Base-by-base conservation (phyloP, 2,329 filamentous ascomycete genomes). In the Penicillium sclerotigenum region DNA sequence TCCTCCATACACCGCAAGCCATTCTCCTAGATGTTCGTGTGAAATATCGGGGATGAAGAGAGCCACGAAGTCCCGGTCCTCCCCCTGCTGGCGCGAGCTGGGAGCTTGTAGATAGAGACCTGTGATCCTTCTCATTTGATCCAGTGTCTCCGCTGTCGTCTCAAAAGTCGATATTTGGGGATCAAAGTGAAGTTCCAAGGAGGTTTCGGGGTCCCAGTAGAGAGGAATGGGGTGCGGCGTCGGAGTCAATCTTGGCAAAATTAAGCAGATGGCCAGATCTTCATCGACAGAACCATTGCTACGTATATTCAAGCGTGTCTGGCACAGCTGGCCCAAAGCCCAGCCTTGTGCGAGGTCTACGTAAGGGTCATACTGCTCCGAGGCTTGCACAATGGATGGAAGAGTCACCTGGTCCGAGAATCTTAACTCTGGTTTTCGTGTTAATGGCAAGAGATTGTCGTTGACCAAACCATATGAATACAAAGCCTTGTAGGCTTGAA, bases 401-500 rank as follows among this genome's bases (percentile, higher is more conserved):
- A 68, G n/a, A 13, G 41, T n/a, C 13, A 7, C 26, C n/a, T 56
- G 31, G 7, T 63, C 59, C 8, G 53, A 40, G 31, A 54, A 43
- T 7, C 49, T 56, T 5, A 65, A 54, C n/a, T 69, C 63, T 11
- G 57, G 54, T 14, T 81, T 75, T 9, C 56, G 57, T 1, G 62
- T 64, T 9, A 74, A 66, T 5, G 93, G 93, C 38, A 96, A 78
- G 0, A 97, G 74, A 64, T 96, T 81, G 14, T 95, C 83, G 59
- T 90, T 91, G 1, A 97, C 73, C 5, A 97, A 76, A 0, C 88
- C 87, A 26, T 83, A 87, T 8, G 82, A 64, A 67, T 93, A 86
- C 0, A 97, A 78, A 5, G 79, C 79, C 22, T 83, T 74, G 67
- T 92, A 96, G 1, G 91, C 89, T 66, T 90, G 83, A 59, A 96